phyloP scores from a whole-genome alignment of 768 basidiomycete genomes.

The Mrakia hoshinonis region DNA sequence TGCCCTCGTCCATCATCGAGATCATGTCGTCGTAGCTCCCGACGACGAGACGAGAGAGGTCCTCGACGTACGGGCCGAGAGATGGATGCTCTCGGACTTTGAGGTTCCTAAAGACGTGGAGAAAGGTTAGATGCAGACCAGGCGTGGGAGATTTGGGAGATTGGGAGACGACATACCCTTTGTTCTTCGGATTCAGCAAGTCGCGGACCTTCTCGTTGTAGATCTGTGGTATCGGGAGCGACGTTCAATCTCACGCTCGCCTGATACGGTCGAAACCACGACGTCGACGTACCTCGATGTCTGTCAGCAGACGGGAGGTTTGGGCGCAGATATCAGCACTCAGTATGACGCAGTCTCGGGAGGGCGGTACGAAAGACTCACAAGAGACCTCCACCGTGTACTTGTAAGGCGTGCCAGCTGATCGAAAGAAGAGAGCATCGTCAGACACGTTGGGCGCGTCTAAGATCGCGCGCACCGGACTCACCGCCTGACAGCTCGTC shows the following conservation, averaged over 20 bases:
- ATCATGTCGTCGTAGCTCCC: slow-evolving; percentile 92
- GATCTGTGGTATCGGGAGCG: slow-evolving; percentile 41
- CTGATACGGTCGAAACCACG: neutral
- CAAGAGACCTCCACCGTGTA: slow-evolving; percentile 95
- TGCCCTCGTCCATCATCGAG: slow-evolving; percentile 99
- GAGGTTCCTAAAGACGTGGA: slow-evolving; percentile 49
- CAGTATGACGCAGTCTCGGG: no score
- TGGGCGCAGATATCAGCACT: neutral
- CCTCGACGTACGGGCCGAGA: slow-evolving; percentile 91
- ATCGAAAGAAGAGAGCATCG: no score
- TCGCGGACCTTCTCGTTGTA: slow-evolving; percentile 98
- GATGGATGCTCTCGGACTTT: slow-evolving; percentile 91
- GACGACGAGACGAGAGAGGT: slow-evolving; percentile 86
- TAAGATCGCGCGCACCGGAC: neutral
- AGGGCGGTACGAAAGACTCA: no score
- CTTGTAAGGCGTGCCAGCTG: slow-evolving; percentile 36
- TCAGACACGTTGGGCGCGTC: neutral
- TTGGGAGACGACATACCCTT: slow-evolving; percentile 45
- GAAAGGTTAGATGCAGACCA: neutral
- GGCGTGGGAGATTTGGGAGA: neutral
- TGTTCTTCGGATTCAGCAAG: slow-evolving; percentile 92
- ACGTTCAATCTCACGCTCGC: neutral
- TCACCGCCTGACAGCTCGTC: slow-evolving; percentile 47
- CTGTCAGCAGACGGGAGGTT: neutral
- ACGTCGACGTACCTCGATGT: slow-evolving; percentile 52